Evolutionary conservation across 2,329 filamentous ascomycete species (phyloP).

Genomic region (Alternaria longipes): DNA sequence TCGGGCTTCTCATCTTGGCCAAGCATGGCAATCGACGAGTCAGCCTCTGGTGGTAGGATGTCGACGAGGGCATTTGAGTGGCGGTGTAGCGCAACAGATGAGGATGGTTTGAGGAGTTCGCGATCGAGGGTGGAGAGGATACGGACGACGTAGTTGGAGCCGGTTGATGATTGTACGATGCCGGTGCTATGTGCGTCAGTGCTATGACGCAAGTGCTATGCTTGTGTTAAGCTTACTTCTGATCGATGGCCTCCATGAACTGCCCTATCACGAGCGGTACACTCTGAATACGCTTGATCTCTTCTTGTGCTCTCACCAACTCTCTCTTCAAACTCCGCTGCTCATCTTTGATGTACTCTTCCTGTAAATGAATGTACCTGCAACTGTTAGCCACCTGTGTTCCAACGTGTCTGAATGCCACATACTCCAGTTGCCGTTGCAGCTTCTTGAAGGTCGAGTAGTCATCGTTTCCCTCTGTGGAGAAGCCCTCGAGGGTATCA

Average conservation of each 20-base stretch:
- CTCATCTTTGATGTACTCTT: constrained; percentile 99
- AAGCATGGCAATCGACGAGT: constrained; percentile 98
- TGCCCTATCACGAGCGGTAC: constrained; percentile 97
- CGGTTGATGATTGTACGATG: constrained; percentile 97
- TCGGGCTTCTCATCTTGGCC: constrained; percentile 97
- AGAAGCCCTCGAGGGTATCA: constrained; percentile 85
- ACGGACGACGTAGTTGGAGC: constrained; percentile 98
- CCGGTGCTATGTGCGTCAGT: constrained; percentile 73
- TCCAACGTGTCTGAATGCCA: constrained; percentile 16
- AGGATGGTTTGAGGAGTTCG: constrained; percentile 96
- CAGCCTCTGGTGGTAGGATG: constrained; percentile 97
- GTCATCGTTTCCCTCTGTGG: constrained; percentile 84
- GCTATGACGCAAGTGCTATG: constrained; percentile 6
- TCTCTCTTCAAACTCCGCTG: constrained; percentile 97
- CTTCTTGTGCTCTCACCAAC: constrained; percentile 95
- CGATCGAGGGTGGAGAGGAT: constrained; percentile 98
- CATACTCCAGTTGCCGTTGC: constrained; percentile 92
- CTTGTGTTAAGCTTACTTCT: constrained; percentile 73
- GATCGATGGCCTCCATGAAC: constrained; percentile 99
- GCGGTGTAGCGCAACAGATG: constrained; percentile 94
- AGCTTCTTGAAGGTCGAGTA: constrained; percentile 97
- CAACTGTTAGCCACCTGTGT: constrained; percentile 37
- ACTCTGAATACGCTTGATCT: constrained; percentile 99
- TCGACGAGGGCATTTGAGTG: constrained; percentile 99
- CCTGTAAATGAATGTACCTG: constrained; percentile 94